These are phyloP conservation scores for Paxillus rubicundulus DNA, from an alignment of 768 basidiomycete species.

Conservation along the genomic window DNA sequence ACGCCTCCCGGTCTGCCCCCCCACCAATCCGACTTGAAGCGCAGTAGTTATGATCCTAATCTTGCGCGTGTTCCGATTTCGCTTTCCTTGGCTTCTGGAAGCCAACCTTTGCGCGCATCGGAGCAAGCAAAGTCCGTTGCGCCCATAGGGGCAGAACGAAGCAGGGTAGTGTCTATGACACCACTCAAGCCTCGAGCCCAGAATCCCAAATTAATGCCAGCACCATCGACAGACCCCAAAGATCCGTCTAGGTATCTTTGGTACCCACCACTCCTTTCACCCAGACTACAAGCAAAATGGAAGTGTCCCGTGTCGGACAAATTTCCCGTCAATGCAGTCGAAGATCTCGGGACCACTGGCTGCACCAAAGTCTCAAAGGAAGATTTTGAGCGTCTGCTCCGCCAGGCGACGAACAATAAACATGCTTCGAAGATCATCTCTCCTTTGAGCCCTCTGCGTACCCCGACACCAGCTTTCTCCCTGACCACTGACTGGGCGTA, in stretches of 20 bases:
- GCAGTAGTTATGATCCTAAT: slow-evolving; percentile 5
- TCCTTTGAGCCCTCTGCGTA: slow-evolving; percentile 31
- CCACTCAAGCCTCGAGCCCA: slow-evolving; percentile 9
- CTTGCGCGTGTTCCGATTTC: slow-evolving; percentile 16
- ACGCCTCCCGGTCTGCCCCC: slow-evolving; percentile 24
- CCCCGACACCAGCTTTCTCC: slow-evolving; percentile 4
- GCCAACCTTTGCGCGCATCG: slow-evolving; percentile 21
- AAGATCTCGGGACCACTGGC: background rate
- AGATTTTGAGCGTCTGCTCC: slow-evolving; percentile 26
- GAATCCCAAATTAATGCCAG: background rate
- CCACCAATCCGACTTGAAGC: slow-evolving; percentile 8
- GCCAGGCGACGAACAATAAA: slow-evolving; percentile 23
- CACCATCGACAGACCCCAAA: background rate
- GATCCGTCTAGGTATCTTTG: slow-evolving; percentile 3
- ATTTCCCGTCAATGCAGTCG: background rate
- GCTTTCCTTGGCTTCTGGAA: slow-evolving; percentile 23
- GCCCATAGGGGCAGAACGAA: slow-evolving; percentile 34
- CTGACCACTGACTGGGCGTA: slow-evolving; percentile 20
- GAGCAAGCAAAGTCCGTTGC: slow-evolving; percentile 20
- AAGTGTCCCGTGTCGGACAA: background rate
- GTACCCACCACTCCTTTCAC: slow-evolving; percentile 10
- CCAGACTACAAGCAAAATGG: slow-evolving; percentile 6
- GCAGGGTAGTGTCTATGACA: slow-evolving; percentile 17
- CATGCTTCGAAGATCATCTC: slow-evolving; percentile 28
- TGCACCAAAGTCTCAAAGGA: slow-evolving; percentile 8